phyloP scores from a whole-genome alignment of 768 basidiomycete genomes.

The Termitomyces sp. region DNA sequence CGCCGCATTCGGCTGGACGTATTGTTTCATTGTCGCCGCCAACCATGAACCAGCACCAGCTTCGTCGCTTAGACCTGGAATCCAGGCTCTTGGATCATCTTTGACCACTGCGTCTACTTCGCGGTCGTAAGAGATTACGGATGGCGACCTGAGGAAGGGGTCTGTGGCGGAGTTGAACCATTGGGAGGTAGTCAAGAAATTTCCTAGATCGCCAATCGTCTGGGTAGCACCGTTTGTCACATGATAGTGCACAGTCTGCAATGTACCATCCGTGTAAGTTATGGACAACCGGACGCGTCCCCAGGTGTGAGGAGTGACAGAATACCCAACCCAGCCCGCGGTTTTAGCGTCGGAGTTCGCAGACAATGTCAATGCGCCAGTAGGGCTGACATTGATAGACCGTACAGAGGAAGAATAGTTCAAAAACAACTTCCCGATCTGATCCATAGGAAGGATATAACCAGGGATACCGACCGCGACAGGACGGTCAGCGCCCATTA shows the following conservation, averaged over 20 bases:
- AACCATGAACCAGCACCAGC: slow-evolving; percentile 60
- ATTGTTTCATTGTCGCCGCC: slow-evolving; percentile 55
- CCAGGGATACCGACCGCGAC: slow-evolving; percentile 52
- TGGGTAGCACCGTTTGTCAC: slow-evolving; percentile 44
- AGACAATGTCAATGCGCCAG: slow-evolving; percentile 43
- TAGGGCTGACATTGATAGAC: slow-evolving; percentile 40
- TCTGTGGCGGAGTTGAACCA: slow-evolving; percentile 49
- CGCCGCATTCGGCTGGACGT: slow-evolving; percentile 46
- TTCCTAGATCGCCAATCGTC: slow-evolving; percentile 45
- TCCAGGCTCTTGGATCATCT: slow-evolving; percentile 55
- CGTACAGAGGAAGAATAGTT: slow-evolving; percentile 37
- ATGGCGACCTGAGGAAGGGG: slow-evolving; percentile 51
- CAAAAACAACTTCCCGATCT: slow-evolving; percentile 49
- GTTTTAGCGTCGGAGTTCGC: slow-evolving; percentile 40
- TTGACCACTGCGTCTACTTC: slow-evolving; percentile 44
- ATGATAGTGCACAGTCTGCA: slow-evolving; percentile 53
- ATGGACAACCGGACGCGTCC: slow-evolving; percentile 48
- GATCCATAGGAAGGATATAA: slow-evolving; percentile 48
- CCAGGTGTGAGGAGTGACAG: slow-evolving; percentile 40
- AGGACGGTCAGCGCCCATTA: slow-evolving; percentile 38
- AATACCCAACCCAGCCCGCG: slow-evolving; percentile 42
- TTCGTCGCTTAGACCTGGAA: slow-evolving; percentile 57
- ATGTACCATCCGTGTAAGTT: slow-evolving; percentile 45
- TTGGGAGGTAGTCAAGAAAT: slow-evolving; percentile 50
- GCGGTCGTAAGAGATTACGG: slow-evolving; percentile 52